These are phyloP conservation scores for Sarocladium strictum DNA, from an alignment of 2,329 filamentous ascomycete species.

Conservation along the genomic window DNA sequence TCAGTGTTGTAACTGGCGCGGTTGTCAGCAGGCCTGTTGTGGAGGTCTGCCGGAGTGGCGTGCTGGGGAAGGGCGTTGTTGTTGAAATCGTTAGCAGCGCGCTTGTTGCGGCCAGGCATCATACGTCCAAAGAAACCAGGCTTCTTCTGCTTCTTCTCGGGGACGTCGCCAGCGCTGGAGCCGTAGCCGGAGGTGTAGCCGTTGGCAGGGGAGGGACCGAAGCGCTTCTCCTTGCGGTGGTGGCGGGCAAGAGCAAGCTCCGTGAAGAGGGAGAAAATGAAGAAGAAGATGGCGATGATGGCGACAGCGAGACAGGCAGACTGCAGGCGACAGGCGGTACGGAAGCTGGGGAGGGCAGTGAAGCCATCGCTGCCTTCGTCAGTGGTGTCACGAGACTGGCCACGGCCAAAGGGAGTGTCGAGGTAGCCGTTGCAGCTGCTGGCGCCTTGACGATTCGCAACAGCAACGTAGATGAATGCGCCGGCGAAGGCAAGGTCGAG, in stretches of 20 bases:
- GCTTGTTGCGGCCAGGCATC: slow-evolving; percentile 20
- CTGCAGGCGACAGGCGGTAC: slow-evolving; percentile 64
- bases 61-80: slow-evolving; percentile 32
- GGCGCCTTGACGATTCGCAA: slow-evolving; percentile 65
- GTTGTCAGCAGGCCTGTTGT: slow-evolving; percentile 22
- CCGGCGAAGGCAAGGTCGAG: slow-evolving; percentile 73
- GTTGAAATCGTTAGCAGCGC: slow-evolving; percentile 17
- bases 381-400: slow-evolving; percentile 45
- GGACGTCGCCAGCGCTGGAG: slow-evolving; percentile 15
- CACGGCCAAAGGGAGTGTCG: slow-evolving; percentile 63
- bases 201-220: slow-evolving; percentile 43
- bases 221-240: slow-evolving; percentile 69
- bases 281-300: slow-evolving; percentile 71
- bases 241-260: slow-evolving; percentile 64
- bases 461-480: slow-evolving; percentile 75
- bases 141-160: slow-evolving; percentile 6
- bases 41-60: slow-evolving; percentile 33
- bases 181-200: slow-evolving; percentile 56
- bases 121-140: slow-evolving; percentile 27
- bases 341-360: slow-evolving; percentile 39
- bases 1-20: slow-evolving; percentile 38
- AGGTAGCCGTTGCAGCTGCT: slow-evolving; percentile 54
- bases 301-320: slow-evolving; percentile 72
- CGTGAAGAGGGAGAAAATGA: slow-evolving; percentile 64
- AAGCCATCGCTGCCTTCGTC: slow-evolving; percentile 40